Evolutionary conservation across 2,329 filamentous ascomycete genomes (phyloP), one percentile per base, ranked within the genome.

Genomic region (Lasiodiplodia sp.): DNA sequence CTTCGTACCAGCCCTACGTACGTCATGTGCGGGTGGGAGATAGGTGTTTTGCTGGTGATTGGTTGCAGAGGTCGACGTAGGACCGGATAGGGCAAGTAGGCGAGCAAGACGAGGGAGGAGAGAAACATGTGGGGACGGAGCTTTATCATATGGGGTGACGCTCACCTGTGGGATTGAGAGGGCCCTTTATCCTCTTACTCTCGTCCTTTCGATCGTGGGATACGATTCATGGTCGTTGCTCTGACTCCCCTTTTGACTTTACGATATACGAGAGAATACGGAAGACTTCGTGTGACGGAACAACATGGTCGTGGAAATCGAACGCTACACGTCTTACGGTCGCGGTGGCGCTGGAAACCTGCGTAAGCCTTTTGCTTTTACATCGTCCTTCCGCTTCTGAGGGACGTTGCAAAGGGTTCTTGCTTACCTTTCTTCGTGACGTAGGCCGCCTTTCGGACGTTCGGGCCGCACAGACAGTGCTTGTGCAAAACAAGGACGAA

Each of bases 261-360:
- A 1, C 21, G 7, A n/a, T 25, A 21, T 25, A 28, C 31, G 31
- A 56, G 11, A n/a, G 7, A 18, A 34, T 56, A n/a, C 11, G 4
- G 25, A 16, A 55, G 28, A 18, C 25, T 14, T 28, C 16, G 12
- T 31, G 44, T 47, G 5, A 55, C 52, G 3, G 5, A 5, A 10
- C 23, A 44, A 23, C 11, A 64, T 64, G 47, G 60, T 51, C 47
- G 60, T 52, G n/a, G 67, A 70, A 6, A 58, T 67, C 14, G 73
- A 74, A 65, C 70, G 71, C 6, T 70, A 67, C 52, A 71, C 57
- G 1, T 72, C 71, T 5, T 73, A 73, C 49, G 73, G 73, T 14
- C 70, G 71, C n/a, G 73, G 73, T 14, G 73, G 73, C 3, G 73
- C 73, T 6, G 73, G 73, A 8, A 74, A 74, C 57, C 25, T 73